Evolutionary conservation across 345 rosid species (phyloP).

Genomic region (Mercurialis annua): DNA sequence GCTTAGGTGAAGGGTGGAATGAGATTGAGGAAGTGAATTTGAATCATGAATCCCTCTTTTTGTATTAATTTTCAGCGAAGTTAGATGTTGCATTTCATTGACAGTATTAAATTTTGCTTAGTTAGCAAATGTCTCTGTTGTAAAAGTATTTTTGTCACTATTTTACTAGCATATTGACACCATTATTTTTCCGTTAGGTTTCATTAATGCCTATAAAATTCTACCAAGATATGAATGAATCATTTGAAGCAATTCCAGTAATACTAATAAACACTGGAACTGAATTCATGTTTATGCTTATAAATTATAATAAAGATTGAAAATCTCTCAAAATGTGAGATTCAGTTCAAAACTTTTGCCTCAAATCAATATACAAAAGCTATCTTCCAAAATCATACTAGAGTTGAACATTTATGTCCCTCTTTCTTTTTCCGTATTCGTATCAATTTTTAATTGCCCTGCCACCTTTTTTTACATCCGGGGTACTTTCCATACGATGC

Average conservation of each 20-base stretch:
- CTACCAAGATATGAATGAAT: neutral
- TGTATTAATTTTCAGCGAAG: constrained; percentile 7
- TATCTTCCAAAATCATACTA: neutral
- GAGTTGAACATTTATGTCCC: neutral
- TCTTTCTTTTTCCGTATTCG: neutral
- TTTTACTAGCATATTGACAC: neutral
- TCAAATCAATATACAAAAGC: too few species aligned
- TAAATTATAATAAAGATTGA: too few species aligned
- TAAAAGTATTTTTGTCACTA: neutral
- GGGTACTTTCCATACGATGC: neutral
- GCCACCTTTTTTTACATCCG: too few species aligned
- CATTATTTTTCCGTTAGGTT: neutral
- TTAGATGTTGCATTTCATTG: neutral
- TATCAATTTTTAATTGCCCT: neutral
- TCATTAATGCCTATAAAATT: too few species aligned
- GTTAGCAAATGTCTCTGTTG: neutral
- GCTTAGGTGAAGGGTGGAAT: neutral
- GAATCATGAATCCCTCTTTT: constrained; percentile 4
- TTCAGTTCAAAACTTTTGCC: too few species aligned
- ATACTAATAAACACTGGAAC: too few species aligned
- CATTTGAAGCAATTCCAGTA: too few species aligned
- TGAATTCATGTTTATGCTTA: too few species aligned
- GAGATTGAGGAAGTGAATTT: constrained; percentile 7
- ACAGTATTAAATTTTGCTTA: neutral
- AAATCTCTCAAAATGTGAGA: too few species aligned